These are phyloP conservation scores for Sporisorium reilianum DNA, from an alignment of 1,284 basidiomycete species.

Conservation along the genomic window DNA sequence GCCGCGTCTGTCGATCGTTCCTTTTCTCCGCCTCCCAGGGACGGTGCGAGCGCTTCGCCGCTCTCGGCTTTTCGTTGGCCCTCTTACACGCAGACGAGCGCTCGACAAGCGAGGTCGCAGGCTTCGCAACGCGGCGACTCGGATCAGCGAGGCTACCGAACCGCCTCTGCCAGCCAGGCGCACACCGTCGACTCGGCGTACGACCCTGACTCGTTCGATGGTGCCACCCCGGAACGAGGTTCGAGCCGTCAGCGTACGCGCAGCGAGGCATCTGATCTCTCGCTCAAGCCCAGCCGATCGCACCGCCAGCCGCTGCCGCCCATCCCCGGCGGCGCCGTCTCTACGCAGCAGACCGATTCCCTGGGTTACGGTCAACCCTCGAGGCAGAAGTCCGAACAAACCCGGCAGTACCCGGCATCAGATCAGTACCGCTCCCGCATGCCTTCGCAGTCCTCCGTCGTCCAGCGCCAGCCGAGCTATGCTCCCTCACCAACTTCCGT, in stretches of 20 bases:
- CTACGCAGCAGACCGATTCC: conserved; percentile 4
- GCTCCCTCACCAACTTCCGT: neutral
- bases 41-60: conserved; percentile 25
- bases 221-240: conserved; percentile 3
- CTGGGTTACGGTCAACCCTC: conserved; percentile 17
- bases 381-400: neutral
- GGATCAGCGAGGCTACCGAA: conserved; percentile 24
- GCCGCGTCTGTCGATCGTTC: conserved; percentile 31
- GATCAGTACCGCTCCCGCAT: conserved; percentile 4
- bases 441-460: conserved; percentile 10
- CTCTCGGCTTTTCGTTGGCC: conserved; percentile 39
- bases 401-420: conserved; percentile 5
- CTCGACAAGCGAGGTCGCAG: conserved; percentile 24
- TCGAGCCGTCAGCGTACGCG: conserved; percentile 31
- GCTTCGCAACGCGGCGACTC: conserved; percentile 10
- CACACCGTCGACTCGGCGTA: conserved; percentile 33
- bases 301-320: conserved; percentile 44
- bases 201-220: conserved; percentile 23
- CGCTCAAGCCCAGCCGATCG: conserved; percentile 18
- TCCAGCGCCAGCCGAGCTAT: conserved; percentile 22
- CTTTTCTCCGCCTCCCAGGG: conserved; percentile 37
- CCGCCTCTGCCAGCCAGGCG: conserved; percentile 23
- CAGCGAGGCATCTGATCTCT: conserved; percentile 43
- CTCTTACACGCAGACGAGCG: conserved; percentile 22
- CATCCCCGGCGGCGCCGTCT: conserved; percentile 16